phyloP scores from a whole-genome alignment of 169 alveolate genomes.

The Plasmodium gallinaceum region DNA sequence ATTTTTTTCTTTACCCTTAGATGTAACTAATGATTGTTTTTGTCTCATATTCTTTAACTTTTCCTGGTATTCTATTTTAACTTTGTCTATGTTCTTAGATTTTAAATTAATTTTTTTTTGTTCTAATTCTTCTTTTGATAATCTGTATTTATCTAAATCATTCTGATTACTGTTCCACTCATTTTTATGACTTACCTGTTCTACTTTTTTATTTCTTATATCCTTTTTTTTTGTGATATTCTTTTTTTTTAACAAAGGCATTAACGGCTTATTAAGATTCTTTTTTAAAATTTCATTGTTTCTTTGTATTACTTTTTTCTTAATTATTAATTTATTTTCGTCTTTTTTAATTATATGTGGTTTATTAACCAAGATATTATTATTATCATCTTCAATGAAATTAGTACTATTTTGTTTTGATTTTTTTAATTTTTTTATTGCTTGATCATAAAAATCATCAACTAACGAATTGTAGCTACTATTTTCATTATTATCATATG shows the following conservation, averaged over 20 bases:
- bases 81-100: slow-evolving; percentile 59
- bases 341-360: neutral
- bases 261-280: slow-evolving; percentile 50
- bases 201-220: slow-evolving; percentile 10
- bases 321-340: slow-evolving; percentile 11
- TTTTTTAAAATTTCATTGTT: slow-evolving; percentile 42
- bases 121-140: slow-evolving; percentile 71
- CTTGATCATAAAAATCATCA: slow-evolving; percentile 60
- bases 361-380: neutral
- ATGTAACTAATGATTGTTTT: neutral
- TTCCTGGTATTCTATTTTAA: slow-evolving; percentile 45
- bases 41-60: slow-evolving; percentile 57
- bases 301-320: slow-evolving; percentile 63
- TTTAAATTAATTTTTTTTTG: slow-evolving; percentile 52
- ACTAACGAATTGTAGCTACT: slow-evolving; percentile 74
- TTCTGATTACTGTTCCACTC: slow-evolving; percentile 74
- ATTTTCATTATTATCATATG: slow-evolving; percentile 10
- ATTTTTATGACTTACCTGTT: slow-evolving; percentile 34
- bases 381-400: neutral
- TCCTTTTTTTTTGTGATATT: neutral
- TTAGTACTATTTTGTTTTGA: neutral
- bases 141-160: slow-evolving; percentile 52
- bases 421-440: slow-evolving; percentile 11
- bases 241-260: slow-evolving; percentile 56
- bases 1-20: no score